These are phyloP conservation scores for Polymyxa betae DNA, from an alignment of 208 protist species.

Conservation along the genomic window DNA sequence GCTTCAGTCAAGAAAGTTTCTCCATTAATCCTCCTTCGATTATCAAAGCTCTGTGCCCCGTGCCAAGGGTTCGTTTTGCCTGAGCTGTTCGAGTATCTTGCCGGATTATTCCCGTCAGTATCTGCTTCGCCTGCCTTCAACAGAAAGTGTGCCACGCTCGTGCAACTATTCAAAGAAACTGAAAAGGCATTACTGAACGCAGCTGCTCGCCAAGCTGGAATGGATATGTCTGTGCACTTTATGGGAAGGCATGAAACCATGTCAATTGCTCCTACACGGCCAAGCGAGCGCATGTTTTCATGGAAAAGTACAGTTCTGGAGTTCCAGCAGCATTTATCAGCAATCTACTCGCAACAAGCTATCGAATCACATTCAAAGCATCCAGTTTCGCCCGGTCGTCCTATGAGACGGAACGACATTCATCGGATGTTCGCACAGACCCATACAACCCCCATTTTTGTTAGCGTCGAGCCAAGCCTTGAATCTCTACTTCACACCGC, in stretches of 20 bases:
- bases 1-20: not conserved
- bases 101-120: not conserved
- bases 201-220: not conserved
- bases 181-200: not conserved
- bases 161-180: constrained; percentile 36
- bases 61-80: not conserved
- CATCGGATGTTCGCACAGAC: constrained; percentile 29
- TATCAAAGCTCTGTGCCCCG: not conserved
- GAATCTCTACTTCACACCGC: not conserved
- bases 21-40: constrained; percentile 5
- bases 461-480: not conserved
- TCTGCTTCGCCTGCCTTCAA: constrained; percentile 1
- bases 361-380: not conserved
- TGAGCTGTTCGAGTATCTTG: constrained; percentile 38
- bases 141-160: constrained; percentile 1
- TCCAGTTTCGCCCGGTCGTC: not conserved
- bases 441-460: not conserved
- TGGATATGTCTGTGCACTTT: not conserved
- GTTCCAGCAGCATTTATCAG: not conserved
- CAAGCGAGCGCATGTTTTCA: not conserved
- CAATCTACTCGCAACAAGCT: not conserved
- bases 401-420: constrained; percentile 44
- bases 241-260: not conserved
- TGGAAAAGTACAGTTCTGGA: not conserved
- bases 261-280: not conserved